Conservation (phyloP, 495 filamentous ascomycete species). For the Podospora conica region DNA sequence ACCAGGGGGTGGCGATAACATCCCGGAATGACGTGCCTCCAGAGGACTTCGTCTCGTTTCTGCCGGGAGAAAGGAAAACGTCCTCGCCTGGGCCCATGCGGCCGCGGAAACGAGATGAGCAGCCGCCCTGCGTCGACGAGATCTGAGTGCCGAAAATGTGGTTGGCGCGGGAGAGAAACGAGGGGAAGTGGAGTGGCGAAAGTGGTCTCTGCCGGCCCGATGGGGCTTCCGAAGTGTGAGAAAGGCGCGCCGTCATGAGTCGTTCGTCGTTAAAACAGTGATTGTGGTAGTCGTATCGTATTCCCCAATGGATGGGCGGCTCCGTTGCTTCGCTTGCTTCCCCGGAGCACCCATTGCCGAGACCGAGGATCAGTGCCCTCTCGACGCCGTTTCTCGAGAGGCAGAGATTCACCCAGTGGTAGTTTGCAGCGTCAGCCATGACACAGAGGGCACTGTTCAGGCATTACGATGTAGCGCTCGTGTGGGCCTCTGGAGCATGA, state of each 20-base stretch:
- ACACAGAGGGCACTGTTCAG: slow-evolving; percentile 61
- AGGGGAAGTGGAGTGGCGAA: not conserved
- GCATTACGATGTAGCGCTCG: slow-evolving; percentile 64
- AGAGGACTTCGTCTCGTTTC: not conserved
- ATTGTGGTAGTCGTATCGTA: not conserved
- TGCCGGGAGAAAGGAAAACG: not conserved
- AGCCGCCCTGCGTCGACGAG: not conserved
- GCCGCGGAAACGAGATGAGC: not conserved
- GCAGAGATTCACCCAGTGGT: not conserved
- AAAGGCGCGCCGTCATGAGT: not conserved
- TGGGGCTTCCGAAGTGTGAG: not conserved
- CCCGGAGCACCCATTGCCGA: not conserved
- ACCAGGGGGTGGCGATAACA: not conserved
- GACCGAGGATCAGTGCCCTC: not conserved
- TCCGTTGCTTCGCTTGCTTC: not conserved
- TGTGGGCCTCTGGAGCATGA: slow-evolving; percentile 64
- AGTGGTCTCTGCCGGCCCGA: not conserved
- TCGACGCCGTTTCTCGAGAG: not conserved
- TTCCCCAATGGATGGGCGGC: not conserved
- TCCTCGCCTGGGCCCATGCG: not conserved
- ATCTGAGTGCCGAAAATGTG: not conserved
- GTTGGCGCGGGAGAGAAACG: not conserved
- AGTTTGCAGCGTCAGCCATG: slow-evolving; percentile 32
- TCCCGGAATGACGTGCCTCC: not conserved
- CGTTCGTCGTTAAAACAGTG: not conserved